Evolutionary conservation across 805 yeast species (phyloP), one percentile per base, ranked within the genome.

Genomic region (Sugiyamaella floridensis): DNA sequence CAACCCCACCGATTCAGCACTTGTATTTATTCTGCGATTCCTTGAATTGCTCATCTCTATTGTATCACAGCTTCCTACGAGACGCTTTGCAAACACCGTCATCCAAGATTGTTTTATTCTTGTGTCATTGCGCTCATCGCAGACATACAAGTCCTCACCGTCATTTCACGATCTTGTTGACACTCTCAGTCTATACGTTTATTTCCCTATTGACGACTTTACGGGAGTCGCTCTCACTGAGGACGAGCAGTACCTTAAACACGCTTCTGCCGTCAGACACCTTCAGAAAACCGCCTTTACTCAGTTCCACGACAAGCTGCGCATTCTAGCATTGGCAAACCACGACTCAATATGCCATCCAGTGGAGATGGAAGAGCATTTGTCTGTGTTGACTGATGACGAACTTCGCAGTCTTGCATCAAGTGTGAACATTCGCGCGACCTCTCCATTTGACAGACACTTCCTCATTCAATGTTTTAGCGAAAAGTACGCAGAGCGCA

Each of bases 181-280:
- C 58, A 9, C 63, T 66, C 45, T 43, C 7, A 32, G 26, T n/a
- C 32, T 43, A 10, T 68, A 62, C 40, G 40, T 69, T 3, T 53
- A 65, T 42, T 75, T 68, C 55, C 79, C 79, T 2, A 59, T 77
- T 15, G 69, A 76, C 55, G 80, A 76, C 45, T 65, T 69, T 43
- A 58, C 73, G 0, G 77, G 77, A 8, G 61, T 57, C 14, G 43
- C 59, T 6, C 50, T 64, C 4, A 29, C 61, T 1, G 29, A 56
- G 2, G 62, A 60, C 3, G 53, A 58, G 10, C 16, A 53, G 11
- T 58, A 58, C 45, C 26, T 52, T 15, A 42, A 34, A 5, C 48
- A 51, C 12, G 28, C 60, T 3, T 44, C 43, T 0, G 52, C 40
- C 1, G 52, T 68, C 0, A 49, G 60, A 2, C 43, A 40, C 12